phyloP scores from a whole-genome alignment of 306 rosid genomes.

The Lablab purpureus region DNA sequence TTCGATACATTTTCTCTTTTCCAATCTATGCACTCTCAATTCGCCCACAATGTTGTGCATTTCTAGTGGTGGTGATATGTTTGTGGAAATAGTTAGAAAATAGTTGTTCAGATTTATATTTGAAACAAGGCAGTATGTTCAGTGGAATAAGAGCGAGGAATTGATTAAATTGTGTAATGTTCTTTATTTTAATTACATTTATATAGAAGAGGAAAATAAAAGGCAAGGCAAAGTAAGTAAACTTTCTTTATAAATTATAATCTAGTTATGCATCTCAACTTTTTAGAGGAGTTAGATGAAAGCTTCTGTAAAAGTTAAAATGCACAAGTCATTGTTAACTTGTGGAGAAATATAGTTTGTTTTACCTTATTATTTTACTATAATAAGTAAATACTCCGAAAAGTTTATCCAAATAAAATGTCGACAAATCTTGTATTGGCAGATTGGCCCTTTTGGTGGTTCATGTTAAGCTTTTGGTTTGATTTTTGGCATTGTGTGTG shows the following conservation, averaged over 20 bases:
- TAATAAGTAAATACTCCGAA: neutral
- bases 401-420: no score
- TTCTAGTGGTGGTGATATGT: neutral
- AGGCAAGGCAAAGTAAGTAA: neutral
- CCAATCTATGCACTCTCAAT: conserved; percentile 24
- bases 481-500: conserved; percentile 38
- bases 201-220: neutral
- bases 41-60: neutral
- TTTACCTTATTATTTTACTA: neutral
- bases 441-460: conserved; percentile 5
- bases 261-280: neutral
- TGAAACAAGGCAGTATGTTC: neutral
- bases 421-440: conserved; percentile 17
- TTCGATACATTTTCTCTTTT: neutral
- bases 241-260: neutral
- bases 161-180: neutral
- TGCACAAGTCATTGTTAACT: neutral
- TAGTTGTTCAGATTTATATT: neutral
- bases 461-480: conserved; percentile 37
- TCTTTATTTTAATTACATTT: conserved; percentile 1
- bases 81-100: neutral
- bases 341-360: neutral
- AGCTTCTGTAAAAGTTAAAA: neutral
- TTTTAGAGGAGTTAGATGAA: neutral
- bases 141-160: neutral